Base-by-base conservation (phyloP, 192 early-diverging fungal genomes). In the Bifiguratus adelaidae region DNA sequence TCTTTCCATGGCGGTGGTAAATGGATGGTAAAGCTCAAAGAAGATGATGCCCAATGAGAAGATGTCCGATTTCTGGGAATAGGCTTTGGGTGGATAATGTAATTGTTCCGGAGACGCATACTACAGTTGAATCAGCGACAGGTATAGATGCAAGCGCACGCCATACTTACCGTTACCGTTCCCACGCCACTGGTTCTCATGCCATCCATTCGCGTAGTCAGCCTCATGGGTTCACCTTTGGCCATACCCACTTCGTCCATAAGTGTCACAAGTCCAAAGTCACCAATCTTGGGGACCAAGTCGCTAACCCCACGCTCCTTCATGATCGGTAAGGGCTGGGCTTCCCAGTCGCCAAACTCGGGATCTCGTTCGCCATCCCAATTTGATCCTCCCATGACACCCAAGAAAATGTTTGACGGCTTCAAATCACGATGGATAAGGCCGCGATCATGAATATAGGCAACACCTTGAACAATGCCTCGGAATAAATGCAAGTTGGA, bases 41-140 rank as follows among this genome's bases (percentile, higher is more conserved):
- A 99, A 83, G 29, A 99, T 85, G 30, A 99, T 94, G 2, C 96
- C 96, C 8, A 95, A 62, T 4, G 89, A 92, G 60, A 95, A 99
- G 7, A 99, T 91, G 54, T 99, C 96, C 3, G 78, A 81, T 45
- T 86, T 88, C 61, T 84, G 72, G 50, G 78, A 78, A 46, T 88
- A 88, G 7, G 60, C 46, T n/a, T 46, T 41, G 22, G 61, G 48
- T 13, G 55, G 75, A 30, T 50, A 55, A 15, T 63, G 68, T n/a
- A 87, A 57, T 49, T 89, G 87, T 55, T 89, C 87, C 0, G 87
- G 87, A 6, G 87, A 87, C n/a, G 87, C 87, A 50, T 89, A 89
- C 73, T 77, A 51, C 2, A 36, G 3, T 20, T 18, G n/a, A 44
- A 40, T 22, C 13, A 2, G 51, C 1, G 33, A 21, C 25, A 41